phyloP scores from a whole-genome alignment of 2,329 filamentous ascomycete genomes.

The Ceratocystis cacaofunesta region DNA sequence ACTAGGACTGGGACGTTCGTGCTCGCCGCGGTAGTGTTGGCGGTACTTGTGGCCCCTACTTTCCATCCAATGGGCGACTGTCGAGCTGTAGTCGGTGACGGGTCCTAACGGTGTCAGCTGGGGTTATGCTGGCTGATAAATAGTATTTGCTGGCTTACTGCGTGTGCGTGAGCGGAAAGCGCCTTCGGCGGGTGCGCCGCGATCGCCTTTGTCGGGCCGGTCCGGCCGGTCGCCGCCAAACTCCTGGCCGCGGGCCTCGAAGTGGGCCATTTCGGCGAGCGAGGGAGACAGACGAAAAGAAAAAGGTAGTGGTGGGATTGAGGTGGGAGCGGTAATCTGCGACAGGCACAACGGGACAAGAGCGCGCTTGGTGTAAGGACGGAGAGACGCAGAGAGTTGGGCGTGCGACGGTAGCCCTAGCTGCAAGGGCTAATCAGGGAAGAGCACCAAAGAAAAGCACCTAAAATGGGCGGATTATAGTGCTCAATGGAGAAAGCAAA shows the following conservation, averaged over 20 bases:
- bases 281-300: constrained; percentile 2
- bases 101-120: constrained; percentile 43
- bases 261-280: constrained; percentile 33
- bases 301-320: neutral
- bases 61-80: constrained; percentile 81
- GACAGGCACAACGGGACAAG: too few relatives aligned
- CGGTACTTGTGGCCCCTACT: constrained; percentile 56
- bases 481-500: neutral
- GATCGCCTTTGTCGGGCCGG: neutral
- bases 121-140: constrained; percentile 1
- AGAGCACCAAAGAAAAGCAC: too few relatives aligned
- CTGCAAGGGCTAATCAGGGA: too few relatives aligned
- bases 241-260: constrained; percentile 35
- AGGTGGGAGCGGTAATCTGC: neutral
- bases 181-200: constrained; percentile 18
- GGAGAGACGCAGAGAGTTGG: too few relatives aligned
- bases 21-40: constrained; percentile 55
- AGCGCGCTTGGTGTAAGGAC: too few relatives aligned
- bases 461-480: too few relatives aligned
- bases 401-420: too few relatives aligned
- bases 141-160: constrained; percentile 28
- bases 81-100: constrained; percentile 85
- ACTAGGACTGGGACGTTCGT: constrained; percentile 71
- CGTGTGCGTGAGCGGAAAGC: constrained; percentile 36
- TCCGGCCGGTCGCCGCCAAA: constrained; percentile 24